Evolutionary conservation across 129 eudicot species (phyloP).

Genomic region (Mikania micrantha): DNA sequence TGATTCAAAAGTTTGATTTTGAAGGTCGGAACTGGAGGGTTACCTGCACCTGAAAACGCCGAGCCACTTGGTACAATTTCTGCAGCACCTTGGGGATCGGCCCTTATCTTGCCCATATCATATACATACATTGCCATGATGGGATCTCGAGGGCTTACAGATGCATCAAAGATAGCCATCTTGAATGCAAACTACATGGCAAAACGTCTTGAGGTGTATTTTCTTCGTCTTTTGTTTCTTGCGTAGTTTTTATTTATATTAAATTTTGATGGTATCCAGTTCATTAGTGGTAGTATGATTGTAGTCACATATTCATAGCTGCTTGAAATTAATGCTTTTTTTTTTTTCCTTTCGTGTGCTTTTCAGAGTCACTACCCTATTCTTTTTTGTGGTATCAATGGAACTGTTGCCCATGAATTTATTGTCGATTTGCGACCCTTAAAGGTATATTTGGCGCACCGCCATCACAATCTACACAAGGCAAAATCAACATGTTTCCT

Average conservation of each 20-base stretch:
- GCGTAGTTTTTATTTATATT: not conserved
- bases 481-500: not conserved
- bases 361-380: constrained; percentile 80
- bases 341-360: constrained; percentile 1
- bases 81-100: constrained; percentile 99
- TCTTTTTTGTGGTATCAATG: constrained; percentile 98
- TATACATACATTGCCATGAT: constrained; percentile 98
- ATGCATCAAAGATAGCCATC: constrained; percentile 95
- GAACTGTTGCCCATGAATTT: constrained; percentile 96
- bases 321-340: constrained; percentile 12
- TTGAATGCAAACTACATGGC: constrained; percentile 98
- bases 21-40: constrained; percentile 82
- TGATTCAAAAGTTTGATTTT: not conserved
- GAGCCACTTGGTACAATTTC: constrained; percentile 91
- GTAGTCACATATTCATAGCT: not conserved
- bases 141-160: constrained; percentile 91
- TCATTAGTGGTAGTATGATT: not conserved
- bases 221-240: not conserved
- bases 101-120: constrained; percentile 93
- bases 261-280: not conserved
- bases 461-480: not conserved
- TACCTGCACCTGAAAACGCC: constrained; percentile 64
- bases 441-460: constrained; percentile 43
- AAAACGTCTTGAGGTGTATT: constrained; percentile 85
- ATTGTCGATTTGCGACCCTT: constrained; percentile 88